phyloP scores from a whole-genome alignment of 139 green algal genomes.

The Tetradesmus obliquus region DNA sequence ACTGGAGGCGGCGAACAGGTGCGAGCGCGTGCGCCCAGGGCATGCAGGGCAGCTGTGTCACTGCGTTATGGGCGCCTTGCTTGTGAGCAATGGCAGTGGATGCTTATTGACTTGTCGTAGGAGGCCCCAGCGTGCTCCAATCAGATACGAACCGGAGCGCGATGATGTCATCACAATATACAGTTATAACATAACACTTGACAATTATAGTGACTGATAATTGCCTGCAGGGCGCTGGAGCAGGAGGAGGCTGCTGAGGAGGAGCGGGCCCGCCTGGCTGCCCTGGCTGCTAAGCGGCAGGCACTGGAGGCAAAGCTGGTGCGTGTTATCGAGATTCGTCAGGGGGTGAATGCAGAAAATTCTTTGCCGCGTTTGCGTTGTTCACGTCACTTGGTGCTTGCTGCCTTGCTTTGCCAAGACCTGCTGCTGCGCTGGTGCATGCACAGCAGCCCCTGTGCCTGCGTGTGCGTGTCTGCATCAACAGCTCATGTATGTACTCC shows the following conservation, averaged over 20 bases:
- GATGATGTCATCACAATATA: too few relatives aligned
- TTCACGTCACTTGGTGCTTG: neutral
- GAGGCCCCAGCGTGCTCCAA: too few relatives aligned
- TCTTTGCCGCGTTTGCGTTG: neutral
- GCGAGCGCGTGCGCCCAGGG: too few relatives aligned
- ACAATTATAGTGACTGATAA: neutral
- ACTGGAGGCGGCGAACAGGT: neutral
- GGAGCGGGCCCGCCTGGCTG: neutral
- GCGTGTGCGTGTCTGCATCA: neutral
- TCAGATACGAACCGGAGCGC: too few relatives aligned
- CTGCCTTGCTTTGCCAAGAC: neutral
- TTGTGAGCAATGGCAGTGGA: too few relatives aligned
- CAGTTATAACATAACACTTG: neutral
- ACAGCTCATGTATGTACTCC: neutral
- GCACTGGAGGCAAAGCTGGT: constrained; percentile 7
- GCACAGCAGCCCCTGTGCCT: neutral
- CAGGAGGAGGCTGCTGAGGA: neutral
- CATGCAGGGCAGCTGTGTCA: too few relatives aligned
- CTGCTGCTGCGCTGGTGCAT: neutral
- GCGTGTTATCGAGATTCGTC: neutral
- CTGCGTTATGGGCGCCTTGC: too few relatives aligned
- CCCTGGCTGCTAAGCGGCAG: neutral
- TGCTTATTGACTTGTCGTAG: too few relatives aligned
- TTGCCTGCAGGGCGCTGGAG: neutral
- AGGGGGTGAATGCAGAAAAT: neutral